phyloP scores from a whole-genome alignment of 2,329 filamentous ascomycete species.

The Penicillium sp. region DNA sequence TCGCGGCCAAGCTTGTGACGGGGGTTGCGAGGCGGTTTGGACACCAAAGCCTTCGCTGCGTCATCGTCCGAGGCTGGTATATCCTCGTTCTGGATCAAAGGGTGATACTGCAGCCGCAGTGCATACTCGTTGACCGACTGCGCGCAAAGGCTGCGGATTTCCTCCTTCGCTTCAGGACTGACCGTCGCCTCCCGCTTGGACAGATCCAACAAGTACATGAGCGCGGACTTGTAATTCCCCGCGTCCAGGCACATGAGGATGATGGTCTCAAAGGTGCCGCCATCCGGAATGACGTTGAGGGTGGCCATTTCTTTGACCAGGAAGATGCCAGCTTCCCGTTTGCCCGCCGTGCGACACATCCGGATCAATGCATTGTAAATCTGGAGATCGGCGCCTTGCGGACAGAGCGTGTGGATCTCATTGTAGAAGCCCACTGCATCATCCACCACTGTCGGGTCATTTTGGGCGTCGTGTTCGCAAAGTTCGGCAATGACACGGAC shows the following conservation, averaged over 20 bases:
- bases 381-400: slow-evolving; percentile 43
- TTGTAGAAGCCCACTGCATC: slow-evolving; percentile 64
- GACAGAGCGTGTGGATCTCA: slow-evolving; percentile 56
- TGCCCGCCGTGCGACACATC: slow-evolving; percentile 48
- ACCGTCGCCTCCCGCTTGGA: slow-evolving; percentile 32
- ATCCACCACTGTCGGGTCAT: slow-evolving; percentile 41
- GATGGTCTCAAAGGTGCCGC: slow-evolving; percentile 64
- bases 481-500: slow-evolving; percentile 55
- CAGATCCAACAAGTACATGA: slow-evolving; percentile 43
- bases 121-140: slow-evolving; percentile 36
- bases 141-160: slow-evolving; percentile 34
- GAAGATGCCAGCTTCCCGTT: slow-evolving; percentile 62
- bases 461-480: slow-evolving; percentile 45
- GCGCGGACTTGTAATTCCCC: slow-evolving; percentile 39
- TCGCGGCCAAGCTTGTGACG: not conserved
- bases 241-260: slow-evolving; percentile 58
- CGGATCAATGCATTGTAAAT: slow-evolving; percentile 65
- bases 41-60: not conserved
- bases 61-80: not conserved
- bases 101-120: slow-evolving; percentile 33
- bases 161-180: slow-evolving; percentile 24
- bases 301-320: slow-evolving; percentile 64
- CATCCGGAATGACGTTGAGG: slow-evolving; percentile 56
- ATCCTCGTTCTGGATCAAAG: slow-evolving; percentile 22
- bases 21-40: not conserved